Base-by-base conservation (phyloP, 176 grass and related monocot genomes). In the Carex kokanica region DNA sequence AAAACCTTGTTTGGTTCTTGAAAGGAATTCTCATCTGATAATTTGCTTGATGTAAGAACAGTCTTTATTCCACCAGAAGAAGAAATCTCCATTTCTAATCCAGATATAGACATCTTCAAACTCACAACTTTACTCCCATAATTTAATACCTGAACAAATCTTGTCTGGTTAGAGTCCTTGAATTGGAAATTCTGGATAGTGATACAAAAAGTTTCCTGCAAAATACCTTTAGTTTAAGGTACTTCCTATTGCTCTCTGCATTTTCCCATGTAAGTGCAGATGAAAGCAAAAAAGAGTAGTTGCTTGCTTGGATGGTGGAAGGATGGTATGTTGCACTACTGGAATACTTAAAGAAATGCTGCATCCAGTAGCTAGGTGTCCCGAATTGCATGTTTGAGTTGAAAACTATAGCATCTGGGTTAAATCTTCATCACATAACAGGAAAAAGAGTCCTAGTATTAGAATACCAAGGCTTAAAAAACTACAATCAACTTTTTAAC, bases 301-400 rank as follows among this genome's bases (percentile, higher is more conserved):
- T 91, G n/a, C 83, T 60, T 51, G 86, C 64, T 56, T 98, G 87
- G 87, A 98, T 80, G 34, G 64, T 87, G 15, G 88, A 94, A 45
- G 90, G 95, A 74, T 98, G 89, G 89, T 94, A 79, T 45, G 67
- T 63, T 16, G 95, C 89, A 23, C 90, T 84, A 51, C 84, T 93
- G 47, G 95, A 98, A 60, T 94, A 86, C 89, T 90, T 93, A 81
- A 98, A 98, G 74, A 98, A 98, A 29, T 98, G 92, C 78, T 91
- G 84, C 92, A 98, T 98, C 95, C 95, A 98, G 84, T 98, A 98
- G 85, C 88, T 98, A 64, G 95, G 95, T 23, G 92, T 94, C 81
- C 95, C 95, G 47, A 93, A 98, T 59, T 93, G 92, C 75, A 92
- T 90, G 87, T 89, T 89, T 34, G 92, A 92, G 64, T 93, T 90